Conservation (phyloP, 495 filamentous ascomycete genomes). For the Aspergillus indologenus region DNA sequence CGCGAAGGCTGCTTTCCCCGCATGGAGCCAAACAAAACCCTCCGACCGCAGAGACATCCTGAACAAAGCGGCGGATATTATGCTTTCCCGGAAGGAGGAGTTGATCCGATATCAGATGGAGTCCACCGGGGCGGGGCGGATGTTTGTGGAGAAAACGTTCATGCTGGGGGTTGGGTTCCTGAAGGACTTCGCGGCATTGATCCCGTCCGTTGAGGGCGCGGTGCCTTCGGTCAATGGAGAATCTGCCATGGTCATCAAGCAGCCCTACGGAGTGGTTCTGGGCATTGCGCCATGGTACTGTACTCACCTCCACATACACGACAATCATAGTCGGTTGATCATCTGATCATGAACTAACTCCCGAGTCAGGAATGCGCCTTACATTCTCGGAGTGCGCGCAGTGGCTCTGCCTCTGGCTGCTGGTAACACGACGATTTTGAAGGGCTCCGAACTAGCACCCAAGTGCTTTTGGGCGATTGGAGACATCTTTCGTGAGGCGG, state of each 20-base stretch:
- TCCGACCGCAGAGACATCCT: conserved; percentile 67
- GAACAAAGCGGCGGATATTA: conserved; percentile 64
- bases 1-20: conserved; percentile 64
- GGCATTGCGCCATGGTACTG: conserved; percentile 80
- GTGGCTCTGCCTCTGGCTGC: conserved; percentile 74
- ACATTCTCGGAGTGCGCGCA: conserved; percentile 61
- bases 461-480: conserved; percentile 71
- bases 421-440: conserved; percentile 75
- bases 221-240: conserved; percentile 58
- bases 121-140: conserved; percentile 62
- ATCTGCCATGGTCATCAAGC: conserved; percentile 69
- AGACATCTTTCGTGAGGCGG: conserved; percentile 68
- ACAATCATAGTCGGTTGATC: neutral
- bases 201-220: conserved; percentile 56
- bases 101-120: conserved; percentile 57
- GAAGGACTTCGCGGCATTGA: conserved; percentile 68
- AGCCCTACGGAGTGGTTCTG: conserved; percentile 79
- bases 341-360: conserved; percentile 7
- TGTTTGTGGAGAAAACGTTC: conserved; percentile 63
- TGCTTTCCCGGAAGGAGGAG: conserved; percentile 62
- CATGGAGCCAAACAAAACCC: conserved; percentile 65
- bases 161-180: conserved; percentile 55
- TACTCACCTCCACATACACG: neutral
- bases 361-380: conserved; percentile 59
- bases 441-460: conserved; percentile 74